Percentiles rank a stretch among this genome's conserved stretches.
phyloP scores from a whole-genome alignment of 805 yeast genomes.

The Yarrowia bubula region DNA sequence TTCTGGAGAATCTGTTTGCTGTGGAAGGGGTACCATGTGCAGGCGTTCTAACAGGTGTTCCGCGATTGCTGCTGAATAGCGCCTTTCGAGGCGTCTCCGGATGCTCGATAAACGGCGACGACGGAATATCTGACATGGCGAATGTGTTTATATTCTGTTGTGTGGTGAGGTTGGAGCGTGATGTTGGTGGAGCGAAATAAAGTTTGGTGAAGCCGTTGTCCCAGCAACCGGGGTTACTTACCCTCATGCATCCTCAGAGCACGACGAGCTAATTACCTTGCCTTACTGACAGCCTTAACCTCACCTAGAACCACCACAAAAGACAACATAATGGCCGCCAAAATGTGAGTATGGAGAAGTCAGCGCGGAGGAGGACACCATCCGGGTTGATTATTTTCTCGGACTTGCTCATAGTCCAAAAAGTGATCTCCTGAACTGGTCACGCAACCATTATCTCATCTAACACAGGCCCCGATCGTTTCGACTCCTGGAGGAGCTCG shows the following conservation, averaged over 20 bases:
- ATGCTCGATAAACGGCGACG: constrained; percentile 25
- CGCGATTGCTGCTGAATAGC: not conserved
- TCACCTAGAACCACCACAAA: constrained; percentile 23
- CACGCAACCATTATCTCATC: not conserved
- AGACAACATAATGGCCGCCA: constrained; percentile 29
- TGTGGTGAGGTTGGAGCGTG: not conserved
- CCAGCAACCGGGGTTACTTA: constrained; percentile 12
- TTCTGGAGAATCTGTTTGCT: not conserved
- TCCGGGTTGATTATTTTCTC: not conserved
- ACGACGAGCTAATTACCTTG: constrained; percentile 27
- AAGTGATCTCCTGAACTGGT: not conserved
- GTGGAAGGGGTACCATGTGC: not conserved
- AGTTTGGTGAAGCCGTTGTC: not conserved
- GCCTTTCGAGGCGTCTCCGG: constrained; percentile 17
- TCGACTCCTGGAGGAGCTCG: constrained; percentile 91
- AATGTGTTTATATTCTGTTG: not conserved
- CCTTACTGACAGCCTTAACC: constrained; percentile 27
- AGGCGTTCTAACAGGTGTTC: not conserved
- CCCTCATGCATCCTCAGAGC: constrained; percentile 24
- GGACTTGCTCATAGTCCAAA: too few species aligned
- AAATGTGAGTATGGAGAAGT: constrained; percentile 28
- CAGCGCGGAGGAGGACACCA: not conserved
- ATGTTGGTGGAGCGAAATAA: not conserved
- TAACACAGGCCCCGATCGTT: constrained; percentile 74
- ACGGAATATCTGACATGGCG: constrained; percentile 8